A percentile compares a stretch with the other conserved stretches of the same genome.
Conservation (phyloP, 805 yeast species). For the Ogataea paradorogensis region DNA sequence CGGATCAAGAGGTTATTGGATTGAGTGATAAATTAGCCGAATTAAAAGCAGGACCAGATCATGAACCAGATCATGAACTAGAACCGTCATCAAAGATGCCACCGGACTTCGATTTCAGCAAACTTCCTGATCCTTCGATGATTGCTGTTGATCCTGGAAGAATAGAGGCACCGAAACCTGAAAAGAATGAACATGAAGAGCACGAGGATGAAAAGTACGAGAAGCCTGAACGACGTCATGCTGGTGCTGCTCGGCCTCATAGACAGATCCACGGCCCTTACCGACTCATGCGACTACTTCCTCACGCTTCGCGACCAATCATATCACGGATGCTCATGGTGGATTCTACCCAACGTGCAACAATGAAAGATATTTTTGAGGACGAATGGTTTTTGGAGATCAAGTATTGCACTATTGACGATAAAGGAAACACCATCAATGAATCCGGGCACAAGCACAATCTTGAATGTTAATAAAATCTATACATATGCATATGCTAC, state of each 20-base stretch:
- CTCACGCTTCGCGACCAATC: conserved; percentile 80
- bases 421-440: conserved; percentile 37
- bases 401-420: conserved; percentile 54
- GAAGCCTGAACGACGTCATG: conserved; percentile 36
- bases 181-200: conserved; percentile 1
- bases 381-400: conserved; percentile 74
- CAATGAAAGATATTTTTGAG: conserved; percentile 58
- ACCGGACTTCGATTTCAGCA: conserved; percentile 34
- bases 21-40: conserved; percentile 10
- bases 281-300: conserved; percentile 73
- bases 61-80: neutral
- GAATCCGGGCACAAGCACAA: conserved; percentile 54
- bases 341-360: conserved; percentile 61
- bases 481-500: conserved; percentile 7
- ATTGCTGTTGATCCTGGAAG: conserved; percentile 22
- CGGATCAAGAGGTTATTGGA: conserved; percentile 2
- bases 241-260: conserved; percentile 33
- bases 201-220: conserved; percentile 1
- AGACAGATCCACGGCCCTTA: conserved; percentile 80
- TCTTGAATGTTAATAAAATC: conserved; percentile 29
- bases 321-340: conserved; percentile 62
- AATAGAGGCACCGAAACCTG: conserved; percentile 1
- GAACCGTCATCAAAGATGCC: conserved; percentile 19
- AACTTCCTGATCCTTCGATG: conserved; percentile 31
- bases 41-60: conserved; percentile 4